Conservation (phyloP, 169 alveolate genomes). For the Cryptosporidium sp. region DNA sequence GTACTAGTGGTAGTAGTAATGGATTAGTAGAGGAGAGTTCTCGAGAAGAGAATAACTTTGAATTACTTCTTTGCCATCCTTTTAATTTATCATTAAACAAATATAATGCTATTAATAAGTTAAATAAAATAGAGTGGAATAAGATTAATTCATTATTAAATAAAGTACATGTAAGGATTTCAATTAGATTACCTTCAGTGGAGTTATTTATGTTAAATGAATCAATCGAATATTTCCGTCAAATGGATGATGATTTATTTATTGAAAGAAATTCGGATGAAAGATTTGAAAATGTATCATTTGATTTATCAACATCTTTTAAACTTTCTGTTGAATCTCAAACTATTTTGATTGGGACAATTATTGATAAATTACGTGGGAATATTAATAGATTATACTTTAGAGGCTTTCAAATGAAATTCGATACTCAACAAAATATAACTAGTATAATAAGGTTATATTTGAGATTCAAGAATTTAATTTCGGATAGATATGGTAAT, state of each 20-base stretch:
- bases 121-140: conserved; percentile 24
- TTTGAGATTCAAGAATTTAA: conserved; percentile 36
- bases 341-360: conserved; percentile 55
- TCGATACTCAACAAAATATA: conserved; percentile 65
- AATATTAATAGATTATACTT: conserved; percentile 51
- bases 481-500: conserved; percentile 32
- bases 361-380: conserved; percentile 37
- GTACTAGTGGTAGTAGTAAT: too few species aligned
- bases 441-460: conserved; percentile 38
- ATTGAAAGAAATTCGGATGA: not conserved
- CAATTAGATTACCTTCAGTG: conserved; percentile 38
- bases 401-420: conserved; percentile 66
- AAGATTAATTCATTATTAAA: conserved; percentile 34
- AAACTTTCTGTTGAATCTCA: conserved; percentile 51
- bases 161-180: conserved; percentile 53
- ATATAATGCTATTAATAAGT: not conserved
- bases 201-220: conserved; percentile 60
- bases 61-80: conserved; percentile 54
- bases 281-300: not conserved
- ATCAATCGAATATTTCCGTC: conserved; percentile 45
- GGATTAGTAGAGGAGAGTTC: not conserved
- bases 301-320: conserved; percentile 64
- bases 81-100: conserved; percentile 53
- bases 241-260: not conserved
- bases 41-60: conserved; percentile 31